phyloP scores from a whole-genome alignment of 2,329 filamentous ascomycete genomes.

The Pochonia chlamydosporia region DNA sequence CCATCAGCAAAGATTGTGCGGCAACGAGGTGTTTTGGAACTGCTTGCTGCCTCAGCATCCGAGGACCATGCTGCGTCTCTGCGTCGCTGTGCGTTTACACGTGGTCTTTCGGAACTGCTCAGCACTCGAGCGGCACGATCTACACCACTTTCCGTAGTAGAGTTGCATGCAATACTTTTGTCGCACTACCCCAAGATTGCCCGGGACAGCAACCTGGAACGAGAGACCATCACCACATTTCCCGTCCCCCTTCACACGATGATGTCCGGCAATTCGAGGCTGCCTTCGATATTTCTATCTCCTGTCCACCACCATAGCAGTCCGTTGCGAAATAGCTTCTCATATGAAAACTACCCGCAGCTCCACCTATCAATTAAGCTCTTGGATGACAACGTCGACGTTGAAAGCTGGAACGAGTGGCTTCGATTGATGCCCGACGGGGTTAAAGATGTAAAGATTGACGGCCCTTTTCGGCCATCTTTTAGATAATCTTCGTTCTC shows the following conservation, averaged over 20 bases:
- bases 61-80: slow-evolving; percentile 44
- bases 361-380: slow-evolving; percentile 46
- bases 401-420: slow-evolving; percentile 54
- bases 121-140: slow-evolving; percentile 39
- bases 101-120: slow-evolving; percentile 43
- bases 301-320: slow-evolving; percentile 41
- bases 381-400: slow-evolving; percentile 43
- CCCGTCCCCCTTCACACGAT: slow-evolving; percentile 52
- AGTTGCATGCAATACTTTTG: slow-evolving; percentile 49
- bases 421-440: slow-evolving; percentile 52
- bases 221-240: slow-evolving; percentile 40
- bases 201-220: slow-evolving; percentile 42
- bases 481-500: slow-evolving; percentile 13
- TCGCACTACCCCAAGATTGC: slow-evolving; percentile 47
- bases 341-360: slow-evolving; percentile 39
- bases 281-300: slow-evolving; percentile 51
- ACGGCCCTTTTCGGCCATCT: slow-evolving; percentile 37
- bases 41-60: slow-evolving; percentile 49
- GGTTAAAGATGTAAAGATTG: slow-evolving; percentile 49
- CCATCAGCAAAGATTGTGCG: slow-evolving; percentile 47
- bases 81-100: slow-evolving; percentile 47
- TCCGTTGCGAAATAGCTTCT: slow-evolving; percentile 30
- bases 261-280: slow-evolving; percentile 44
- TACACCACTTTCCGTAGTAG: slow-evolving; percentile 43
- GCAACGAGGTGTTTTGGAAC: slow-evolving; percentile 48